phyloP scores from a whole-genome alignment of 257 asterid genomes.

The Coffea canephora region DNA sequence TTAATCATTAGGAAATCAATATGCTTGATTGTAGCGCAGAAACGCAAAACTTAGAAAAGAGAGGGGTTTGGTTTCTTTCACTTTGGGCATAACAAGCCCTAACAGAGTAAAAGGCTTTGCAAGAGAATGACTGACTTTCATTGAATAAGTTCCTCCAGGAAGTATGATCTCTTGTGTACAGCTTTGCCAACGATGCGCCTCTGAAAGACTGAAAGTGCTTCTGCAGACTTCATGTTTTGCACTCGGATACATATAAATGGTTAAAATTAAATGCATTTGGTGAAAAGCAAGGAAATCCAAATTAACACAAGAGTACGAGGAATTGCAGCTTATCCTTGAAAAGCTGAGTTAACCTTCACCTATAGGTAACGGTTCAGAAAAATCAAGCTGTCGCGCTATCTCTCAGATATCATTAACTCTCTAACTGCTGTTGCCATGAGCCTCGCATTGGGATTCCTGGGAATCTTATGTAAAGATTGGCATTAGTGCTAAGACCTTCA shows the following conservation, averaged over 20 bases:
- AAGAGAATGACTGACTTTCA: background rate
- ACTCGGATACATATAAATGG: background rate
- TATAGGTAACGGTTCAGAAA: background rate
- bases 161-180: background rate
- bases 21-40: background rate
- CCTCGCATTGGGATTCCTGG: background rate
- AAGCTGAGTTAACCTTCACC: background rate
- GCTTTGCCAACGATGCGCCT: background rate
- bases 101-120: background rate
- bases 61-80: background rate
- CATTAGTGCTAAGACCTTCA: background rate
- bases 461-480: background rate
- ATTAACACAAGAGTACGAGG: background rate
- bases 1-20: no score
- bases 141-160: background rate
- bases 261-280: background rate
- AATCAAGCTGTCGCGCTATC: background rate
- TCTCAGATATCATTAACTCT: background rate
- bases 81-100: background rate
- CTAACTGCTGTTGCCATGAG: background rate
- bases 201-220: background rate
- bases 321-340: background rate
- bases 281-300: background rate
- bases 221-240: background rate
- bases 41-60: background rate